Conservation (phyloP, 1,139 yeast species). For the Lodderomyces theae region DNA sequence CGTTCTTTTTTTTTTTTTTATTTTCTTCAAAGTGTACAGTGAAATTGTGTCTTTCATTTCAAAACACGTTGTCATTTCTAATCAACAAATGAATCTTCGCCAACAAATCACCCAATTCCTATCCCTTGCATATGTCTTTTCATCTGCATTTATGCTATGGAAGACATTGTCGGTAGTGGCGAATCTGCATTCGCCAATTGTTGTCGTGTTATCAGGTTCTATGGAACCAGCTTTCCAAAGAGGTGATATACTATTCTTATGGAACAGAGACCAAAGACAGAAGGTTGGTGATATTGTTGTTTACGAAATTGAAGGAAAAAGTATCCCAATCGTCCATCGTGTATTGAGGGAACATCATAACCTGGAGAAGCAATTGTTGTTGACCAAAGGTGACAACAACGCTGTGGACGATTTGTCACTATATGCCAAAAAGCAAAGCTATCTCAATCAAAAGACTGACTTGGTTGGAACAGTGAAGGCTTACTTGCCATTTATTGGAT, state of each 20-base stretch:
- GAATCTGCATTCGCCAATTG: slow-evolving; percentile 89
- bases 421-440: slow-evolving; percentile 73
- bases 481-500: slow-evolving; percentile 88
- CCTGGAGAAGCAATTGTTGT: slow-evolving; percentile 60
- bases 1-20: background rate
- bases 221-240: slow-evolving; percentile 99
- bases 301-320: slow-evolving; percentile 77
- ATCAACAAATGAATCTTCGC: slow-evolving; percentile 37
- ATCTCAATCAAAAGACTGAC: slow-evolving; percentile 73
- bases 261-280: slow-evolving; percentile 73
- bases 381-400: slow-evolving; percentile 97
- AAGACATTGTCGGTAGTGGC: slow-evolving; percentile 75
- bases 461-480: slow-evolving; percentile 89
- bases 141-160: slow-evolving; percentile 93
- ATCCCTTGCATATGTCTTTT: slow-evolving; percentile 71
- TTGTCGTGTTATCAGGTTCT: slow-evolving; percentile 94
- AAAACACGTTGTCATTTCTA: background rate
- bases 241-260: slow-evolving; percentile 87
- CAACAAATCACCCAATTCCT: slow-evolving; percentile 56
- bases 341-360: slow-evolving; percentile 79
- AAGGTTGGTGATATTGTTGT: slow-evolving; percentile 95
- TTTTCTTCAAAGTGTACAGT: too few relatives aligned
- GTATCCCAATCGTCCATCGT: slow-evolving; percentile 94
- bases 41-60: background rate
- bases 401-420: slow-evolving; percentile 86